Evolutionary conservation across 2,329 filamentous ascomycete species (phyloP).

Genomic region (Curvularia sp.): DNA sequence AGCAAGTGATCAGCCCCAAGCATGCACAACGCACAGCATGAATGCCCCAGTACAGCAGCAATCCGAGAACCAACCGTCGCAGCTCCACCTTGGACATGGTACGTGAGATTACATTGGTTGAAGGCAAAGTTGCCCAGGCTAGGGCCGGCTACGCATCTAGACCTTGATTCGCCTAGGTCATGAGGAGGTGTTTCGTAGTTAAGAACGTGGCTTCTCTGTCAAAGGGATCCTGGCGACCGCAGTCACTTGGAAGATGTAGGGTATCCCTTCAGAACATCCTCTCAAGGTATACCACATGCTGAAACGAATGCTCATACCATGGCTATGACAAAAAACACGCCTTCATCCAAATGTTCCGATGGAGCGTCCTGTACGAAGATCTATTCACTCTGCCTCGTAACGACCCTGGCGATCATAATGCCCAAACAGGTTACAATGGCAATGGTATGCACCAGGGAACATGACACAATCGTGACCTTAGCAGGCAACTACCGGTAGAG

Average conservation of each 20-base stretch:
- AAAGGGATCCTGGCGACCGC: constrained; percentile 3
- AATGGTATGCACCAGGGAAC: constrained; percentile 5
- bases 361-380: not conserved
- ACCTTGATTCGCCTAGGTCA: constrained; percentile 16
- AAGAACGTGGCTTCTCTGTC: constrained; percentile 22
- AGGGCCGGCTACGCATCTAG: constrained; percentile 10
- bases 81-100: constrained; percentile 30
- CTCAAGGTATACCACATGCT: not conserved
- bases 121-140: constrained; percentile 21
- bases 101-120: constrained; percentile 26
- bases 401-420: constrained; percentile 7
- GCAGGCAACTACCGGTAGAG: constrained; percentile 9
- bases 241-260: not conserved
- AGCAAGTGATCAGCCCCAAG: constrained; percentile 31
- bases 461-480: constrained; percentile 7
- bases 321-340: not conserved
- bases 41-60: constrained; percentile 16
- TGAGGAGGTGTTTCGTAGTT: constrained; percentile 23
- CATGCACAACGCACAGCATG: constrained; percentile 24
- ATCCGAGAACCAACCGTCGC: constrained; percentile 32
- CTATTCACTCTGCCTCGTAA: constrained; percentile 4
- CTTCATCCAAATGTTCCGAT: not conserved
- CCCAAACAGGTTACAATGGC: constrained; percentile 10
- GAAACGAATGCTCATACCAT: not conserved
- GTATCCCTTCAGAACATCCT: not conserved